Base-by-base conservation (phyloP, 202 grass and related monocot species). In the Carex sylvatica region DNA sequence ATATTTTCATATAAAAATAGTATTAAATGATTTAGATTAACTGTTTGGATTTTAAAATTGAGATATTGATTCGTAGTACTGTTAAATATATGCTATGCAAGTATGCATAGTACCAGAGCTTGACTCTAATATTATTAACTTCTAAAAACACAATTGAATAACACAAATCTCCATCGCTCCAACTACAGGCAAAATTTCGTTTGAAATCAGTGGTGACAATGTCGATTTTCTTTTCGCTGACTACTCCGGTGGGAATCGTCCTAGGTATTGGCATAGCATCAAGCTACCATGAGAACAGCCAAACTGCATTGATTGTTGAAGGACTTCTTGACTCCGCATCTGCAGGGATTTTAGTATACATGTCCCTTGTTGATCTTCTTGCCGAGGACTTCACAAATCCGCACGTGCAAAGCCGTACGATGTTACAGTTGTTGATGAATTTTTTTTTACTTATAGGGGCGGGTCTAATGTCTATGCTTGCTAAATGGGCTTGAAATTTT, bases 381-480 rank as follows among this genome's bases (percentile, higher is more conserved):
- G 92, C 94, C 0, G 84, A 94, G 19, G 94, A 94, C n/a, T 97
- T 94, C 61, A 92, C 90, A 88, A 91, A 92, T 60, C 61, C 84
- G 30, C 82, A 81, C 30, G 90, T 97, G 67, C 90, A 91, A 64
- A 88, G 30, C 14, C 92, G 82, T 0, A 80, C 53, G 5, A 91
- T 28, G 78, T 18, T 94, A 26, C 88, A 89, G 51, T 28, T 94
- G 60, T 23, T 84, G 4, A 61, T 89, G 24, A 92, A 88, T 68
- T 0, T 95, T 46, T 90, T 78, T 3, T 62, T 92, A 63, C 86
- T 95, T 3, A 0, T 63, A 5, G 93, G 90, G 62, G 86, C 70
- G 0, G 80, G 28, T 16, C 76, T 95, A 4, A 95, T 95, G 90
- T 92, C 93, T 35, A 4, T 86, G 42, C 78, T 95, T 18, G 90